Evolutionary conservation across 805 yeast genomes (phyloP).

Genomic region (Diddensiella santjacobensis): DNA sequence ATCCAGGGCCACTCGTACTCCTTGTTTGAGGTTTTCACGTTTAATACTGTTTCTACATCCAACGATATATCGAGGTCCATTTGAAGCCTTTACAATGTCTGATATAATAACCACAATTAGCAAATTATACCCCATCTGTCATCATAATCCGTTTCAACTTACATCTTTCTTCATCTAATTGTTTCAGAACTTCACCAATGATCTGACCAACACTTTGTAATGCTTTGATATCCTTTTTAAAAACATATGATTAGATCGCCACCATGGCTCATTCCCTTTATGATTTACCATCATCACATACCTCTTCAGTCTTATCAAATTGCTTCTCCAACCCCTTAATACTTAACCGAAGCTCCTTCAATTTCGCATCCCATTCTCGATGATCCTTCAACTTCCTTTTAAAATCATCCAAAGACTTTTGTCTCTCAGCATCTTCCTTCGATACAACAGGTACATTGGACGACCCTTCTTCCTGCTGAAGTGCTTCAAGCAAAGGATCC

Average conservation of each 20-base stretch:
- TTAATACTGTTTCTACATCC: slow-evolving; percentile 94
- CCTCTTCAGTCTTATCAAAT: slow-evolving; percentile 87
- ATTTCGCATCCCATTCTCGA: slow-evolving; percentile 87
- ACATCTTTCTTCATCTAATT: slow-evolving; percentile 85
- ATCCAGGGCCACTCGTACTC: slow-evolving; percentile 93
- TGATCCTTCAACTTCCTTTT: slow-evolving; percentile 88
- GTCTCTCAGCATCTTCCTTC: slow-evolving; percentile 64
- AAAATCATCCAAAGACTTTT: slow-evolving; percentile 70
- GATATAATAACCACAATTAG: too few relatives aligned
- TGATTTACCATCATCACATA: too few relatives aligned
- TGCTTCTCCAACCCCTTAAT: slow-evolving; percentile 80
- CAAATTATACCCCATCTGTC: background rate
- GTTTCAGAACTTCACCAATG: slow-evolving; percentile 94
- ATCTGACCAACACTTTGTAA: slow-evolving; percentile 95
- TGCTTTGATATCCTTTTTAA: slow-evolving; percentile 77
- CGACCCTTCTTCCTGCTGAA: slow-evolving; percentile 28
- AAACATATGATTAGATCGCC: slow-evolving; percentile 4
- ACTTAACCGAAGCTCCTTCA: slow-evolving; percentile 76
- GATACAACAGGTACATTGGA: slow-evolving; percentile 28
- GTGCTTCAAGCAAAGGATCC: slow-evolving; percentile 32
- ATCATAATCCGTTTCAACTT: background rate
- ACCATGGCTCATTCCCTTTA: too few relatives aligned
- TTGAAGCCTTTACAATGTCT: slow-evolving; percentile 84
- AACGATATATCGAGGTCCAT: slow-evolving; percentile 96
- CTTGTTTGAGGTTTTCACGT: slow-evolving; percentile 78